Conservation (phyloP, 805 yeast genomes). For the Kregervanrija fluxuum region DNA sequence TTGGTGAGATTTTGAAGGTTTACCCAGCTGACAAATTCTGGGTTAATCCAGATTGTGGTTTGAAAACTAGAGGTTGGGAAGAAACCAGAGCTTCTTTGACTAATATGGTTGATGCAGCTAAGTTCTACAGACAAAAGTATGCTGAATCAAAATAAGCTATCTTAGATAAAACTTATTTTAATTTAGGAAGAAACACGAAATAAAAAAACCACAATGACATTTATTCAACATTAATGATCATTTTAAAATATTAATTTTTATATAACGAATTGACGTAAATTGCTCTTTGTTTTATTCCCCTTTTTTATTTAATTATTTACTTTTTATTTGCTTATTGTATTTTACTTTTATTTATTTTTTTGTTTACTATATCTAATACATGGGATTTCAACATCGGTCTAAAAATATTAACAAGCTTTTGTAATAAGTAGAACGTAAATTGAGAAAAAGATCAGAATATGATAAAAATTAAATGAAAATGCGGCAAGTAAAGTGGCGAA, state of each 20-base stretch:
- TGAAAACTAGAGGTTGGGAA: conserved; percentile 99
- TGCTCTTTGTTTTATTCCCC: conserved; percentile 4
- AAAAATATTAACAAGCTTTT: not conserved
- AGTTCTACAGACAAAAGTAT: conserved; percentile 66
- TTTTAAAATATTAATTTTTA: conserved; percentile 5
- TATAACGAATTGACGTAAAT: not conserved
- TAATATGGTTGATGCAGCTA: conserved; percentile 99
- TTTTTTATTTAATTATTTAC: conserved; percentile 3
- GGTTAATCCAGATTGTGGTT: conserved; percentile 99
- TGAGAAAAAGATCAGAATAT: not conserved
- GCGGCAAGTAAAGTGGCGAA: not conserved
- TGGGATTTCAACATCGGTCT: conserved; percentile 44
- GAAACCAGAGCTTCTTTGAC: conserved; percentile 93
- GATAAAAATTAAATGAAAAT: not conserved
- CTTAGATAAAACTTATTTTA: no score
- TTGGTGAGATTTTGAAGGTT: conserved; percentile 88
- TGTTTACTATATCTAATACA: conserved; percentile 18
- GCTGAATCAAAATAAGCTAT: conserved; percentile 15
- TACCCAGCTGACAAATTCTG: conserved; percentile 98
- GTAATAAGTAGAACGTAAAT: not conserved
- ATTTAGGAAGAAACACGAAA: no score
- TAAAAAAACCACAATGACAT: conserved; percentile 14
- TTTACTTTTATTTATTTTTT: conserved; percentile 8
- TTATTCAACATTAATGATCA: conserved; percentile 34
- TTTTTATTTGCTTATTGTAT: conserved; percentile 9